Evolutionary conservation across 1,284 basidiomycete species (phyloP), one percentile per base, ranked within the genome.

Genomic region (Boletus holoroseus): DNA sequence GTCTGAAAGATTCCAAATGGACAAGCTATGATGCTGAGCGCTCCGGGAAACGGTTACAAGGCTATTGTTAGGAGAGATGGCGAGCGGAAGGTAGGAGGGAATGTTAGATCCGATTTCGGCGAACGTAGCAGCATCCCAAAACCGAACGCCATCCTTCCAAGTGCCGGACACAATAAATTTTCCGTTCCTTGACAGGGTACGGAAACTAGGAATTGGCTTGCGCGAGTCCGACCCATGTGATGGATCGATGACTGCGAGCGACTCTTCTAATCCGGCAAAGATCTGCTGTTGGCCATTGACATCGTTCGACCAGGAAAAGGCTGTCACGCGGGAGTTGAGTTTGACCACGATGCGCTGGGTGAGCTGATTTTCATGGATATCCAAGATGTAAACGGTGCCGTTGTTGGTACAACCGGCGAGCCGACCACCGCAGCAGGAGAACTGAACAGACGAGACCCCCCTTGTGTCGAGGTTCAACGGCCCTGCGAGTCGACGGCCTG

Each of bases 41-140:
- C 32, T 7, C 28, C n/a, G 5, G 3, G 51, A 47, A 32, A 50
- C 11, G 1, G 35, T 49, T 13, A 55, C 46, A 12, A 54, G 53
- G 18, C 6, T 22, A 16, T 55, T 39, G n/a, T 50, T 3, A 13
- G 30, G 20, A 28, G 52, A 53, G 30, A 54, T 18, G n/a, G 53
- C 34, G 1, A 54, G 30, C 4, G 46, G 53, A 35, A 30, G 30
- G 20, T 16, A 43, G 7, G 46, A 42, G 0, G 51, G 44, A 36
- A 50, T 35, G 20, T 11, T 50, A 30, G 16, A 6, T 26, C 46
- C 52, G 34, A 55, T 43, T 16, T 54, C 39, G 8, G 30, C 3
- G 36, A 50, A 51, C 6, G 47, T 51, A 6, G 18, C 18, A 35
- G 47, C 35, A 35, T 51, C 53, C 52, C 40, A 50, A 35, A 54